Percentiles rank a stretch among this genome's conserved stretches.
These are phyloP conservation scores for Akanthomyces muscarius DNA, from an alignment of 2,329 filamentous ascomycete species.

Conservation along the genomic window DNA sequence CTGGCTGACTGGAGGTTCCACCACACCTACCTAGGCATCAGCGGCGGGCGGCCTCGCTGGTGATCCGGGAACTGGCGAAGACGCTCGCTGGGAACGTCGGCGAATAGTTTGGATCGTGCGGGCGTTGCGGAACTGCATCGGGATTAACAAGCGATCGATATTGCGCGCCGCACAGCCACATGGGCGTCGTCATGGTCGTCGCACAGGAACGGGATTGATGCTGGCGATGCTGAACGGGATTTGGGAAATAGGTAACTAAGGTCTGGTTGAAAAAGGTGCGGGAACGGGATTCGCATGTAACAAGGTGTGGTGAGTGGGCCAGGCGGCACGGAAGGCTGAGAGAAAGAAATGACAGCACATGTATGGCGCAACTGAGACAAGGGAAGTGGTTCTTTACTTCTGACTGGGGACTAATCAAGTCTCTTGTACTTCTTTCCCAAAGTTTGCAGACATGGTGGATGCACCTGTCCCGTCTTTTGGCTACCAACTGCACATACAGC, in stretches of 20 bases:
- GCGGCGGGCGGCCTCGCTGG: too few species aligned
- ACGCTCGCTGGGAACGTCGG: too few species aligned
- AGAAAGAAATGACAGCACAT: not conserved
- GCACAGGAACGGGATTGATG: not conserved
- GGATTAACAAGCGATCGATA: not conserved
- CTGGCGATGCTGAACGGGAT: not conserved
- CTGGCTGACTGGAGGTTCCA: not conserved
- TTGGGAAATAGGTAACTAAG: not conserved
- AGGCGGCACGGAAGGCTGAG: not conserved
- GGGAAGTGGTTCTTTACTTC: not conserved
- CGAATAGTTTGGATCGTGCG: too few species aligned
- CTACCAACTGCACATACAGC: too few species aligned
- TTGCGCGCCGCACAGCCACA: constrained; percentile 6
- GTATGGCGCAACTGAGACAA: not conserved
- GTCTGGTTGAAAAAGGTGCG: too few species aligned
- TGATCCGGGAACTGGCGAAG: not conserved
- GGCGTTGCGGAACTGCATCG: not conserved
- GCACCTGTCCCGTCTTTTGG: too few species aligned
- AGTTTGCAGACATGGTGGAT: too few species aligned
- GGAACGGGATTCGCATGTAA: constrained; percentile 9
- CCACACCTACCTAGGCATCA: not conserved
- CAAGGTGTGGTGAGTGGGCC: not conserved
- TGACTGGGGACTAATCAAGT: too few species aligned
- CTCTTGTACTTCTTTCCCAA: too few species aligned
- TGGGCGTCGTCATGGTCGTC: constrained; percentile 12